Conservation (phyloP, 179 eudicot genomes). For the Beta corolliflora region DNA sequence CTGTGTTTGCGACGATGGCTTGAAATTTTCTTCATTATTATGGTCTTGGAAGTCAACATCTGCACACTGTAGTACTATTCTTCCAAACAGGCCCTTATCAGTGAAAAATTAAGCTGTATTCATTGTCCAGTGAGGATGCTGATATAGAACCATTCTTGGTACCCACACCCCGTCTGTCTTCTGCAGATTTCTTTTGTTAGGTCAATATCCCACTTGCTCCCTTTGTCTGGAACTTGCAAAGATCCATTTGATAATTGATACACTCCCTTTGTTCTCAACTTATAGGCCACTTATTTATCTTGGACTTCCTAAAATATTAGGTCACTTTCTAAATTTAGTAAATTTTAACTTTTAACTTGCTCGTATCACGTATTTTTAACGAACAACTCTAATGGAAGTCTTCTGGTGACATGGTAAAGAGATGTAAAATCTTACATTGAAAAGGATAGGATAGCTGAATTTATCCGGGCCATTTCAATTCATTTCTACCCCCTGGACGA, state of each 20-base stretch:
- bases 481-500: no score
- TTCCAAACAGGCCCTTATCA: neutral
- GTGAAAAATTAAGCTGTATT: neutral
- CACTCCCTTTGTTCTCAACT: neutral
- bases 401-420: no score
- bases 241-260: neutral
- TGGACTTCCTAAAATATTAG: no score
- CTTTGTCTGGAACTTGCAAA: neutral
- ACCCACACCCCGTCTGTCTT: neutral
- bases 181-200: neutral
- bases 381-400: no score
- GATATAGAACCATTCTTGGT: neutral
- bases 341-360: no score
- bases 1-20: neutral
- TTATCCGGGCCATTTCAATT: no score
- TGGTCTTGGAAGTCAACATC: neutral
- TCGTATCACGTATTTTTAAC: no score
- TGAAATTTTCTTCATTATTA: neutral
- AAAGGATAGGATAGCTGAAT: neutral
- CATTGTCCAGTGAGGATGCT: neutral
- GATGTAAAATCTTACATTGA: neutral
- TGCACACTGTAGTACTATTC: neutral
- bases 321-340: no score
- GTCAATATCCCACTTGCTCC: neutral
- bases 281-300: no score